Evolutionary conservation across 371 early-diverging fungal genomes (phyloP), one percentile per base, ranked within the genome.

Genomic region (Syncephalastrum sp.): DNA sequence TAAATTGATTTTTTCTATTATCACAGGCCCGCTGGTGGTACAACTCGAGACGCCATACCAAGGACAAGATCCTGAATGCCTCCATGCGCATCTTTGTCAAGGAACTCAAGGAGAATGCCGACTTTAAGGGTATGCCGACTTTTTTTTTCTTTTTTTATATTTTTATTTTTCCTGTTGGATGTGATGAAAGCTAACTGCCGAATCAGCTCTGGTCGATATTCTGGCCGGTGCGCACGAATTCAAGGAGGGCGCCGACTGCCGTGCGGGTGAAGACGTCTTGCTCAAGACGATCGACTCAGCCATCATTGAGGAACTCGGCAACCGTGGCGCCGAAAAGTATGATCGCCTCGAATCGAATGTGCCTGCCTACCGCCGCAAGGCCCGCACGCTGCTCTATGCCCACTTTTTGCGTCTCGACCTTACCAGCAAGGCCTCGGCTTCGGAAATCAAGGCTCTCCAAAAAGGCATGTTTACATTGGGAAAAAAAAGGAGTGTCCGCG

Each of bases 81-180:
- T 91, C 97, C 15, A 98, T 97, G 97, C 90, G 84, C 29, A 62
- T 76, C 4, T 96, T 91, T 77, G 96, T 95, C 64, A 89, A 90
- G 65, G 91, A 93, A 48, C 70, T 95, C 56, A 90, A 90, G 59
- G 95, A 95, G 55, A 82, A 78, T 42, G 82, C 82, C 21, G 81
- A 75, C 17, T 68, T 72, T 38, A 74, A 69, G 46, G 64, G 75
- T 75, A 66, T 54, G 15, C 4, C 16, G 14, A 6, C 10, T 13
- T 24, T 8, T 47, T 23, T 33, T 24, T 42, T 6, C 3, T 54
- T 3, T 23, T 14, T n/a, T n/a, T n/a, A n/a, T n/a, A 21, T 21
- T 0, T 21, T 21, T 21, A 21, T 24, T 8, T 47, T 23, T 44
- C 17, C 1, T 23, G 7, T 33, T n/a, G 46, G 23, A 24, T 44